A percentile compares a stretch with the other conserved stretches of the same genome.
Evolutionary conservation across 179 eudicot species (phyloP).

Genomic region (Spinacia oleracea): DNA sequence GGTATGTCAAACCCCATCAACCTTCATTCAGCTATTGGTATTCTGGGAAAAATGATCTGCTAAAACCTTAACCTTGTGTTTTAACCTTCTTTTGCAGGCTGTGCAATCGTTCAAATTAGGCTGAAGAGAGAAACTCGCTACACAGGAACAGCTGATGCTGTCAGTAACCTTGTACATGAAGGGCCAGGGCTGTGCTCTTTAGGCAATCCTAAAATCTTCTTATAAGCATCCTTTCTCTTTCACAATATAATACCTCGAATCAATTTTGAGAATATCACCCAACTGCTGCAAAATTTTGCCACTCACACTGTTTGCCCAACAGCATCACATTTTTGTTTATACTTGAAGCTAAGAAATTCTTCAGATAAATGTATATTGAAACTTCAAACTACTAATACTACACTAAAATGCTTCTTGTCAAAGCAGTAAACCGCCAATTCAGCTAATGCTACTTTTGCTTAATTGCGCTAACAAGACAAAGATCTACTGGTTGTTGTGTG

Average conservation of each 20-base stretch:
- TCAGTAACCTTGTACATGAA: background rate
- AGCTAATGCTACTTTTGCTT: background rate
- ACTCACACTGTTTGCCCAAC: background rate
- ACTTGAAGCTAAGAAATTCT: background rate
- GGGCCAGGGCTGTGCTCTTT: background rate
- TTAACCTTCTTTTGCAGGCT: background rate
- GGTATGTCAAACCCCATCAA: constrained; percentile 37
- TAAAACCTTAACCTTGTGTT: background rate
- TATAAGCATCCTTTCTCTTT: background rate
- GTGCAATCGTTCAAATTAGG: constrained; percentile 8
- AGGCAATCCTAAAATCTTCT: background rate
- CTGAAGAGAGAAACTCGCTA: background rate
- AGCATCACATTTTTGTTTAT: background rate
- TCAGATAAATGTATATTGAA: background rate
- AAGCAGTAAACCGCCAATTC: background rate
- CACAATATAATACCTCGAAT: background rate
- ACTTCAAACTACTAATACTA: background rate
- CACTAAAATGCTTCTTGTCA: background rate
- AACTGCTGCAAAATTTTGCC: background rate
- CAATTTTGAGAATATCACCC: background rate
- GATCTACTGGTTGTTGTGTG: too few species aligned
- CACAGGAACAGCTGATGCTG: background rate
- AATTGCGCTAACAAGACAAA: too few species aligned
- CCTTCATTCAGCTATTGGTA: background rate
- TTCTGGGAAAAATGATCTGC: background rate